Base-by-base conservation (phyloP, 2,329 filamentous ascomycete species). In the Elsinoe fawcettii region DNA sequence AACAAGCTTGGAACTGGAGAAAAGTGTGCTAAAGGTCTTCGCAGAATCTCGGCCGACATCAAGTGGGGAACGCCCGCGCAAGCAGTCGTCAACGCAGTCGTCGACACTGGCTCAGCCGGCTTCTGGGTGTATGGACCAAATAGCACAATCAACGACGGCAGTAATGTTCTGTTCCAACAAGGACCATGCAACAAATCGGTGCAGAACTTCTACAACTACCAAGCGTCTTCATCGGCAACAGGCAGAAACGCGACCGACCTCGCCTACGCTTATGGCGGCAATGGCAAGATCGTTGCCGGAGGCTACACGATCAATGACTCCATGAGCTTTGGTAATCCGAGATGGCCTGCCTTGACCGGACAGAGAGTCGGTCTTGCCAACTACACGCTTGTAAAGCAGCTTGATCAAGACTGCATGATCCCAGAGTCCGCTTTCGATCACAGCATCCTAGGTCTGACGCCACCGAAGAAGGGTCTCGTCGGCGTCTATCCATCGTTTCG, bases 381-480 rank as follows among this genome's bases (percentile, higher is more conserved):
- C 51, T 66, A 61, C 59, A 60, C 66, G 11, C 59, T 62, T 16
- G 51, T 66, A 22, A 57, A 60, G 6, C 57, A 63, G 39, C 51
- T 47, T 16, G 63, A 63, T 37, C 56, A 63, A 22, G 61, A 60
- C 34, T 67, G 64, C 55, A 41, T 7, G 11, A 51, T 51, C 32
- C 43, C 30, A 2, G 55, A 57, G 30, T 39, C 22, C 7, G 37
- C 23, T n/a, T 51, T 56, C n/a, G 67, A 69, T 37, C 57, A 63
- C n/a, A 63, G 60, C 16, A 71, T 72, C 44, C 41, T 72, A 11
- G 69, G 69, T 22, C 58, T 65, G 5, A 60, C 68, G 9, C 63
- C 66, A 5, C 66, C 63, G 56, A 63, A 63, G 27, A 60, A 60
- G 46, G 47, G 32, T 25, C 49, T 53, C 8, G 23, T 37, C 11